Evolutionary conservation across 495 filamentous ascomycete genomes (phyloP), one percentile per base, ranked within the genome.

Genomic region (Neohortaea acidophila): DNA sequence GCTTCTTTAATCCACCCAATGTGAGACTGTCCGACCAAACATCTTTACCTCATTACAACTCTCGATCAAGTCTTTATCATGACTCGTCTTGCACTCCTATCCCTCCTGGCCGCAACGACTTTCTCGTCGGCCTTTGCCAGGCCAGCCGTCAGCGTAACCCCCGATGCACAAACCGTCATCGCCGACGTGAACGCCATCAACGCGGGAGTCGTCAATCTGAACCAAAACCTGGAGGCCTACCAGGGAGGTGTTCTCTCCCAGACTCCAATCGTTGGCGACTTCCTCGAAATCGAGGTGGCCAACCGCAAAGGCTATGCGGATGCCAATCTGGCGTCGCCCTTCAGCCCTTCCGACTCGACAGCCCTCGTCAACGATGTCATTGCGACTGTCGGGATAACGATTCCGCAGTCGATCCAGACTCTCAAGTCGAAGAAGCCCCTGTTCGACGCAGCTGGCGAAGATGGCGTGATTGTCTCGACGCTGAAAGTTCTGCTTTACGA

Each of bases 131-230:
- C 32, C 14, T 18, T 34, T 19, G 14, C 32, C 19, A 18, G 5
- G 14, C 12, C 19, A 5, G 4, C 36, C 22, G 7, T 9, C 36
- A 9, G 17, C 36, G n/a, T 25, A n/a, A 38, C 13, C 3, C 36
- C 23, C 13, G 12, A 14, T 10, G 36, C 36, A 9, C 14, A 38
- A 7, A 15, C 14, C 2, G 36, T 38, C 9, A 28, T 18, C 36
- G 17, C 27, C 36, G 36, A 27, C 36, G 29, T 38, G 23, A 25
- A 14, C 21, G 36, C 23, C 36, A 38, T 38, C 23, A 25, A 38
- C 23, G 18, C 36, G 10, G 36, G 23, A 5, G 36, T 38, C 3
- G 23, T 22, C 10, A 20, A 14, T 6, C 23, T 38, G 2, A 38
- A 22, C 2, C 10, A 6, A 8, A 5, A 23, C 3, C 27, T 29